Conservation (phyloP, 352 stramenopile species). For the Phytophthora parvispora region DNA sequence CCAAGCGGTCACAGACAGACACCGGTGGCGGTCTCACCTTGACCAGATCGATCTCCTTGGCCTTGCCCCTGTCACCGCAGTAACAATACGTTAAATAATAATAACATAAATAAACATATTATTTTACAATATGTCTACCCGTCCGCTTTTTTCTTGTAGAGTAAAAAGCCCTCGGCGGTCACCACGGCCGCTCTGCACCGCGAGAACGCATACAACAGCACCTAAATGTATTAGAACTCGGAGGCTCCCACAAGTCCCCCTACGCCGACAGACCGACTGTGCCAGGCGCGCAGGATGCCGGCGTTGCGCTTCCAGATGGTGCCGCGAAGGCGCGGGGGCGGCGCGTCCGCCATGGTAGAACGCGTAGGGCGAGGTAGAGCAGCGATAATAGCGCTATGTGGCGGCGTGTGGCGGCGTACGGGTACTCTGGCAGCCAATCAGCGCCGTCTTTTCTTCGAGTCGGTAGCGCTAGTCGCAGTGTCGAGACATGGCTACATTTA, state of each 20-base stretch:
- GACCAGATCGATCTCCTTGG: slow-evolving; percentile 79
- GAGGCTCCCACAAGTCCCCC: not conserved
- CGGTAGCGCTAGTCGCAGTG: too few relatives aligned
- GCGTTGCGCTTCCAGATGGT: slow-evolving; percentile 77
- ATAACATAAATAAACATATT: not conserved
- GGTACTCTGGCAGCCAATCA: too few relatives aligned
- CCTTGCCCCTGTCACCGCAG: slow-evolving; percentile 40
- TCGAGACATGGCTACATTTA: too few relatives aligned
- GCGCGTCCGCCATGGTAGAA: slow-evolving; percentile 29
- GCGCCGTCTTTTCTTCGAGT: too few relatives aligned
- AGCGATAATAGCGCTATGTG: too few relatives aligned
- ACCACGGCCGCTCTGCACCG: slow-evolving; percentile 50
- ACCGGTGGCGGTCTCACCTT: slow-evolving; percentile 48
- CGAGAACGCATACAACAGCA: not conserved
- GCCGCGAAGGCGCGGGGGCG: slow-evolving; percentile 44
- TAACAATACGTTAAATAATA: not conserved
- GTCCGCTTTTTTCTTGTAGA: slow-evolving; percentile 78
- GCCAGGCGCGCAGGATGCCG: slow-evolving; percentile 75
- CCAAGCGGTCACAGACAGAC: not conserved
- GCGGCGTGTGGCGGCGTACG: too few relatives aligned
- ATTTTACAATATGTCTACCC: slow-evolving; percentile 19
- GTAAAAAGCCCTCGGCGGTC: slow-evolving; percentile 70
- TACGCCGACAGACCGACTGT: slow-evolving; percentile 41
- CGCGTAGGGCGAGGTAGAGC: too few relatives aligned
- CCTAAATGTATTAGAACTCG: not conserved